Percentiles rank a stretch among this genome's conserved stretches.
These are phyloP conservation scores for Alternaria consortialis DNA, from an alignment of 2,329 filamentous ascomycete genomes.

Conservation along the genomic window DNA sequence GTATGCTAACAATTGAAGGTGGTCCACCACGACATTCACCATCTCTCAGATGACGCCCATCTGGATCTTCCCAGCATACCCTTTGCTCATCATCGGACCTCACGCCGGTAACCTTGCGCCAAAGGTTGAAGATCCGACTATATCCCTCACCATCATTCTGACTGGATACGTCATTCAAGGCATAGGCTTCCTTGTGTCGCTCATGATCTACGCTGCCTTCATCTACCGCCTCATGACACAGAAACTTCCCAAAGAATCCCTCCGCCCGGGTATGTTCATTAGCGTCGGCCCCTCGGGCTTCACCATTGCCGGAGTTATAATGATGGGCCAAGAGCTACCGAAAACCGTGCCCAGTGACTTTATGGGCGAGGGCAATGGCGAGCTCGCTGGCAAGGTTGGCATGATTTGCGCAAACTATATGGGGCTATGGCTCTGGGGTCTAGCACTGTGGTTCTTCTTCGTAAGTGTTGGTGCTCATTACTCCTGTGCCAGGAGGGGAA, in stretches of 20 bases:
- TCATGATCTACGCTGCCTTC: constrained; percentile 86
- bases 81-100: constrained; percentile 78
- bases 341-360: constrained; percentile 61
- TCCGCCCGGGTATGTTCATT: constrained; percentile 86
- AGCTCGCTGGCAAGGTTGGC: constrained; percentile 64
- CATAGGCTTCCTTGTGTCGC: constrained; percentile 70
- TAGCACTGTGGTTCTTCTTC: constrained; percentile 87
- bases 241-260: constrained; percentile 78
- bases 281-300: constrained; percentile 80
- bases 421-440: constrained; percentile 81
- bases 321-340: constrained; percentile 63
- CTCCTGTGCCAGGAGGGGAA: constrained; percentile 68
- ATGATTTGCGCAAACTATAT: constrained; percentile 68
- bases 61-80: constrained; percentile 89
- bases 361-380: constrained; percentile 63
- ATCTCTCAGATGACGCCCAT: constrained; percentile 87
- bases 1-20: constrained; percentile 53
- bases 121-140: constrained; percentile 53
- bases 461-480: constrained; percentile 79
- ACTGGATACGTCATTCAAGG: constrained; percentile 69
- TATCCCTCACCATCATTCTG: constrained; percentile 65
- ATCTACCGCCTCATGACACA: constrained; percentile 89
- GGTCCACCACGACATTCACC: constrained; percentile 72
- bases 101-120: constrained; percentile 69
- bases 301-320: constrained; percentile 68